phyloP scores from a whole-genome alignment of 192 early-diverging fungal species.

The Glomus cerebriforme region DNA sequence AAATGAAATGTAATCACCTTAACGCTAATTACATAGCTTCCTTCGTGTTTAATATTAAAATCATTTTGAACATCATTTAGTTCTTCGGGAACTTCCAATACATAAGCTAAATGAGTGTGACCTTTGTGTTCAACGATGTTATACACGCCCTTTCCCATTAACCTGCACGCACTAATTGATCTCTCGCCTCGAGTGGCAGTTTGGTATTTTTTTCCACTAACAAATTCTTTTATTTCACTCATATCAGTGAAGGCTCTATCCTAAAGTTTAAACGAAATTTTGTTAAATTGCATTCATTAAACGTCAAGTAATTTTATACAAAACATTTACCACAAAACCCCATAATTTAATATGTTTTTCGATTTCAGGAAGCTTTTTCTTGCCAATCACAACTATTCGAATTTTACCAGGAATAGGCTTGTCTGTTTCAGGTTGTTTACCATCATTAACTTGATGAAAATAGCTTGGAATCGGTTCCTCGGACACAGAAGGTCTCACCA shows the following conservation, averaged over 20 bases:
- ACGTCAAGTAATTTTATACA: background rate
- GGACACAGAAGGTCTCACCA: constrained; percentile 4
- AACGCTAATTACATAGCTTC: constrained; percentile 43
- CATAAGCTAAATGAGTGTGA: constrained; percentile 47
- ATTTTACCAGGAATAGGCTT: background rate
- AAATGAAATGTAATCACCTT: constrained; percentile 33
- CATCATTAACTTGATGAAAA: background rate
- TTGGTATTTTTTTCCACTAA: constrained; percentile 34
- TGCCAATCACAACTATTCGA: constrained; percentile 33
- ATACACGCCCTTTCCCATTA: constrained; percentile 47
- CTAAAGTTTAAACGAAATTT: background rate
- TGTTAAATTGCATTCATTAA: too few relatives aligned
- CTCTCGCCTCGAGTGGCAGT: constrained; percentile 41
- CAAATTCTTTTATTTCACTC: constrained; percentile 30
- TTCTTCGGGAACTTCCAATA: constrained; percentile 40
- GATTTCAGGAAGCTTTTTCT: constrained; percentile 44
- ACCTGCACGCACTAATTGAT: constrained; percentile 34
- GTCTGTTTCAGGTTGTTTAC: background rate
- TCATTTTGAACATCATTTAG: constrained; percentile 44
- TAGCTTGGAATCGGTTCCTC: background rate
- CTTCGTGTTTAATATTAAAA: constrained; percentile 47
- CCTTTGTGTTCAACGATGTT: constrained; percentile 40
- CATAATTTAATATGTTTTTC: constrained; percentile 37
- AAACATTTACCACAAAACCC: constrained; percentile 42
- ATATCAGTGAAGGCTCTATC: constrained; percentile 37